Percentiles rank a stretch among this genome's conserved stretches.
Conservation (phyloP, 495 filamentous ascomycete species). For the Poronia punctata region DNA sequence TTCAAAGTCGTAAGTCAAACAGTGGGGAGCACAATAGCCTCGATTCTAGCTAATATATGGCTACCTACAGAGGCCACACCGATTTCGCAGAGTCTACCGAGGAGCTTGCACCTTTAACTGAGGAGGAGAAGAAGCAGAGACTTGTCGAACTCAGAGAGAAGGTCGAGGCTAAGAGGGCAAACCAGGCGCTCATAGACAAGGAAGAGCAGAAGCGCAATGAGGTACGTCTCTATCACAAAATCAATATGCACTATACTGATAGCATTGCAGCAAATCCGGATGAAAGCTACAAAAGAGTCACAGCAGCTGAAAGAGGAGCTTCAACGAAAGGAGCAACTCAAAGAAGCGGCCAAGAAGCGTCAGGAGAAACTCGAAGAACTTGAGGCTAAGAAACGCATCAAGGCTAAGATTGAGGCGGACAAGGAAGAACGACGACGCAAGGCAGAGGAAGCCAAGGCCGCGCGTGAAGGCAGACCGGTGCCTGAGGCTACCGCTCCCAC, state of each 20-base stretch:
- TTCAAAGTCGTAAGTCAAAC: slow-evolving; percentile 62
- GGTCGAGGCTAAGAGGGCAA: slow-evolving; percentile 64
- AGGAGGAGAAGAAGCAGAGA: slow-evolving; percentile 78
- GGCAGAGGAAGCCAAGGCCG: slow-evolving; percentile 76
- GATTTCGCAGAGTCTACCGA: slow-evolving; percentile 92
- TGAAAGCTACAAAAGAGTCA: slow-evolving; percentile 72
- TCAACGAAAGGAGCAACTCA: slow-evolving; percentile 77
- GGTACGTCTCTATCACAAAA: slow-evolving; percentile 33
- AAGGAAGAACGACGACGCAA: slow-evolving; percentile 76
- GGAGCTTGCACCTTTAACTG: slow-evolving; percentile 81
- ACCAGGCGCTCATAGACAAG: slow-evolving; percentile 67
- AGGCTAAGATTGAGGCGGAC: slow-evolving; percentile 86
- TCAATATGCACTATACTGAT: slow-evolving; percentile 10
- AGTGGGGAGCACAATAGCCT: no score
- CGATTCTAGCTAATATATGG: no score
- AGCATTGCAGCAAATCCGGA: slow-evolving; percentile 63
- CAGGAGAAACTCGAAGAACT: slow-evolving; percentile 83
- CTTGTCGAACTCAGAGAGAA: slow-evolving; percentile 68
- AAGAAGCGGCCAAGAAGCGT: slow-evolving; percentile 77
- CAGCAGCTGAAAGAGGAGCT: slow-evolving; percentile 80
- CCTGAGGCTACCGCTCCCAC: slow-evolving; percentile 36
- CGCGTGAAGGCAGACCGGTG: slow-evolving; percentile 61
- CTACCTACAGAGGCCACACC: slow-evolving; percentile 56
- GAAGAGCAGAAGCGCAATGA: slow-evolving; percentile 86
- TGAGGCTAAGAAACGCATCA: slow-evolving; percentile 78